Percentiles rank a stretch among this genome's conserved stretches.
phyloP scores from a whole-genome alignment of 2,329 filamentous ascomycete species.

The Botryotinia globosa region DNA sequence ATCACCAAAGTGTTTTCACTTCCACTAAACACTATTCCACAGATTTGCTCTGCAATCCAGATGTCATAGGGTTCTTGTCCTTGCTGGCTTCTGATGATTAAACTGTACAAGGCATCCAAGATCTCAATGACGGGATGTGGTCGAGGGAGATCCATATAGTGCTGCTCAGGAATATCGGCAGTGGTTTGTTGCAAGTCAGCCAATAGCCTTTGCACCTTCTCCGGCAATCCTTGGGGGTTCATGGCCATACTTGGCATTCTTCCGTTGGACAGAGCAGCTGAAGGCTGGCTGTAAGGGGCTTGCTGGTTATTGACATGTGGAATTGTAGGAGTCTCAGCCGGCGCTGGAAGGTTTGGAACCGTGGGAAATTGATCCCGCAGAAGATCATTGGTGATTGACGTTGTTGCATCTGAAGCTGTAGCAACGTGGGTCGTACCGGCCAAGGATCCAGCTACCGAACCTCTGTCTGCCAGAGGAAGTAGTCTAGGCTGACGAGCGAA shows the following conservation, averaged over 20 bases:
- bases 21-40: conserved; percentile 52
- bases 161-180: conserved; percentile 54
- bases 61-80: conserved; percentile 58
- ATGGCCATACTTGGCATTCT: conserved; percentile 45
- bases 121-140: conserved; percentile 60
- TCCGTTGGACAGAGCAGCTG: conserved; percentile 50
- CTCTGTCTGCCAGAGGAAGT: conserved; percentile 33
- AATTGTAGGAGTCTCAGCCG: conserved; percentile 57
- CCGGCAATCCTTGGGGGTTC: conserved; percentile 52
- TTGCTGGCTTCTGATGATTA: conserved; percentile 62
- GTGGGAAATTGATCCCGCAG: conserved; percentile 60
- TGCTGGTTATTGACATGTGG: conserved; percentile 50
- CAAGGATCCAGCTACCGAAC: conserved; percentile 41
- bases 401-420: conserved; percentile 58
- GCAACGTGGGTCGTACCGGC: conserved; percentile 55
- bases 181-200: conserved; percentile 56
- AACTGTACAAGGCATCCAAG: conserved; percentile 58
- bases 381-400: conserved; percentile 61
- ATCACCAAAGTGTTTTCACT: conserved; percentile 53
- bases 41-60: conserved; percentile 59
- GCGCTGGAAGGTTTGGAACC: conserved; percentile 57
- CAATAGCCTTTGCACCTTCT: conserved; percentile 57
- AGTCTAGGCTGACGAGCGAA: conserved; percentile 83
- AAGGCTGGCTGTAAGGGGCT: conserved; percentile 55
- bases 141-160: conserved; percentile 57